A percentile compares a stretch with the other conserved stretches of the same genome.
Evolutionary conservation across 345 rosid species (phyloP).

Genomic region (Erodium maritimum): DNA sequence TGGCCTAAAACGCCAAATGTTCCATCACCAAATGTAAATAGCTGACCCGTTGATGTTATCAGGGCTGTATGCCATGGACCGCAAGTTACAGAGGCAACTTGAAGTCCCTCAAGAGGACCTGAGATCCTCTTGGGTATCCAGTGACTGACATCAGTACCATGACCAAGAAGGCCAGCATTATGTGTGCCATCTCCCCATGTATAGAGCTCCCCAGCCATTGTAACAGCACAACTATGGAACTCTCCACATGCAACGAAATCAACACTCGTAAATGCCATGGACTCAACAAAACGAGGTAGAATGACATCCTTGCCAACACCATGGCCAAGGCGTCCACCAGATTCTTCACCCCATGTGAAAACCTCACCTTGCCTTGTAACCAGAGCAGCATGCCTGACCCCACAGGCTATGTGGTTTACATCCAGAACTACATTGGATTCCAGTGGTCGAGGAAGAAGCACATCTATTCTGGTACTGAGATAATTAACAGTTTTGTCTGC

Average conservation of each 20-base stretch:
- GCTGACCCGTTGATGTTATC: slow-evolving; percentile 73
- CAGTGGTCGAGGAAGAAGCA: slow-evolving; percentile 63
- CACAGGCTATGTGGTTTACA: slow-evolving; percentile 83
- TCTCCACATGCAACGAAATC: slow-evolving; percentile 93
- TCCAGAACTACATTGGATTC: slow-evolving; percentile 82
- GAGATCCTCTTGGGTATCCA: slow-evolving; percentile 97
- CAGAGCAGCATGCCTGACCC: slow-evolving; percentile 80
- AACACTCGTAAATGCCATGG: slow-evolving; percentile 46
- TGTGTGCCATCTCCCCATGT: slow-evolving; percentile 98
- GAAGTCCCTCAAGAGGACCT: slow-evolving; percentile 91
- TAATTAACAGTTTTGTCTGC: slow-evolving; percentile 43
- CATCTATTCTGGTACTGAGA: slow-evolving; percentile 51
- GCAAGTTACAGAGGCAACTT: slow-evolving; percentile 71
- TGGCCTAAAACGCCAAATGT: slow-evolving; percentile 94
- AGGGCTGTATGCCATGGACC: slow-evolving; percentile 99
- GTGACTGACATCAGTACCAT: slow-evolving; percentile 77
- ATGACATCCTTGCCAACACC: slow-evolving; percentile 66
- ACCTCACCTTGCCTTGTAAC: slow-evolving; percentile 90
- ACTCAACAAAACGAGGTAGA: slow-evolving; percentile 71
- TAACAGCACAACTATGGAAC: slow-evolving; percentile 88
- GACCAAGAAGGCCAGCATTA: slow-evolving; percentile 90
- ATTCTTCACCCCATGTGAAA: slow-evolving; percentile 95
- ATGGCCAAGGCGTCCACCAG: slow-evolving; percentile 95
- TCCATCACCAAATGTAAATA: slow-evolving; percentile 94
- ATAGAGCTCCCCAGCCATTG: slow-evolving; percentile 81